Base-by-base conservation (phyloP, 176 grass and related monocot genomes). In the Hyparrhenia diplandra region DNA sequence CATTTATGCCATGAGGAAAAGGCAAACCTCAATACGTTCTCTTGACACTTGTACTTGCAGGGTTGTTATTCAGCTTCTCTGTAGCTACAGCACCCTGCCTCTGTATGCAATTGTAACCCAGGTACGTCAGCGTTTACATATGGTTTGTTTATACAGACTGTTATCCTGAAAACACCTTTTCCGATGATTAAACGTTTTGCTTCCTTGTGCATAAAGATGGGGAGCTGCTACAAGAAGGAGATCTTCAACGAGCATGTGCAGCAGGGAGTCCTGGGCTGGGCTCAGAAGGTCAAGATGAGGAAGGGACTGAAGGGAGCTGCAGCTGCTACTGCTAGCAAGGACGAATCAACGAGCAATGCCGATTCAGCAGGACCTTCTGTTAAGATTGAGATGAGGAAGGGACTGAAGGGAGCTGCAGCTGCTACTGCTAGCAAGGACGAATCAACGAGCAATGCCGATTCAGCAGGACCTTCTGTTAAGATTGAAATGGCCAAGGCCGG, bases 41-140 rank as follows among this genome's bases (percentile, higher is more conserved):
- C 37, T 27, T 28, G 32, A 88, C 59, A 82, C 42, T 78, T 67
- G 14, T 30, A 17, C 35, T 76, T 84, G 67, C 67, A 98, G 96
- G 76, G 12, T 71, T 79, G 70, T 90, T 16, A 82, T 98, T 86
- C 96, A 98, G 70, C 29, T 93, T 83, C 90, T 95, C 36, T 98
- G 96, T 87, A 95, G 96, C 62, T 98, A 98, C 72, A 95, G 90
- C 82, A 98, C 92, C 13, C 64, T 98, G 27, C 96, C 96, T 43
- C 63, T 95, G 1, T 98, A 98, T 82, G 96, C 96, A 17, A 91
- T 98, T 77, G 90, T 98, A 21, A 95, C 90, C 2, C 96, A 98
- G 88, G 96, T 98, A 47, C 5, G 5, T 24, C 23, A 8, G 13
- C 41, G 5, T 72, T 16, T 49, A n/a, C 0, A 52, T 57, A n/a